phyloP scores from a whole-genome alignment of 352 stramenopile species.

The Blastocystis sp. region DNA sequence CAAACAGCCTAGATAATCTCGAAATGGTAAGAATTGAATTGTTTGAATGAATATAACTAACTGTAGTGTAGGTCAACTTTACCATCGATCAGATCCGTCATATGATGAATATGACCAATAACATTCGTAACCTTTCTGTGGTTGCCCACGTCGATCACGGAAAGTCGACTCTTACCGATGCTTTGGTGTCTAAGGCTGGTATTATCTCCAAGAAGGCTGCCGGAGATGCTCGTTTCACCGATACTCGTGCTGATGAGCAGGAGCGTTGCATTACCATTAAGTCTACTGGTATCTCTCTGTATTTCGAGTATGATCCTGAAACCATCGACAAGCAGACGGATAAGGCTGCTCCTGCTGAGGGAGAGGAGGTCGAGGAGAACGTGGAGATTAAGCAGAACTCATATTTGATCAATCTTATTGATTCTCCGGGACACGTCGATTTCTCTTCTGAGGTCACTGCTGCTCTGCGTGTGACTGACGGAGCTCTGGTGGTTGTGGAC shows the following conservation, averaged over 20 bases:
- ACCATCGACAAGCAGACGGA: slow-evolving; percentile 62
- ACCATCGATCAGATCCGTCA: slow-evolving; percentile 89
- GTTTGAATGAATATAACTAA: neutral
- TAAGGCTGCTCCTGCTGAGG: slow-evolving; percentile 64
- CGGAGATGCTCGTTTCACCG: slow-evolving; percentile 93
- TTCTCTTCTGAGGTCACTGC: slow-evolving; percentile 98
- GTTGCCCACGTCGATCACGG: slow-evolving; percentile 99
- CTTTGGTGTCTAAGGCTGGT: slow-evolving; percentile 93
- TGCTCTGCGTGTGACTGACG: slow-evolving; percentile 95
- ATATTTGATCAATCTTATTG: slow-evolving; percentile 99
- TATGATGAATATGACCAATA: slow-evolving; percentile 97
- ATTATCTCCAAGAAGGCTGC: slow-evolving; percentile 97
- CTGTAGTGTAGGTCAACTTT: slow-evolving; percentile 87
- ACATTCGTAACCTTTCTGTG: slow-evolving; percentile 99
- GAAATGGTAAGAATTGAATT: neutral
- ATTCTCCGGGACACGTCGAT: slow-evolving; percentile 99
- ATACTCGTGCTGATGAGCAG: slow-evolving; percentile 98
- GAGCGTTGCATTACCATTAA: slow-evolving; percentile 99
- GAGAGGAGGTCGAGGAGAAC: slow-evolving; percentile 61
- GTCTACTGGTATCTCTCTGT: slow-evolving; percentile 99
- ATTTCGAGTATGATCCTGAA: slow-evolving; percentile 95
- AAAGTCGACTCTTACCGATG: slow-evolving; percentile 98
- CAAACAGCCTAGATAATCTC: neutral
- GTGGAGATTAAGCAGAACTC: slow-evolving; percentile 91
- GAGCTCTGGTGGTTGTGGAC: slow-evolving; percentile 96